Conservation (phyloP, 805 yeast species). For the Lipomyces sp. region DNA sequence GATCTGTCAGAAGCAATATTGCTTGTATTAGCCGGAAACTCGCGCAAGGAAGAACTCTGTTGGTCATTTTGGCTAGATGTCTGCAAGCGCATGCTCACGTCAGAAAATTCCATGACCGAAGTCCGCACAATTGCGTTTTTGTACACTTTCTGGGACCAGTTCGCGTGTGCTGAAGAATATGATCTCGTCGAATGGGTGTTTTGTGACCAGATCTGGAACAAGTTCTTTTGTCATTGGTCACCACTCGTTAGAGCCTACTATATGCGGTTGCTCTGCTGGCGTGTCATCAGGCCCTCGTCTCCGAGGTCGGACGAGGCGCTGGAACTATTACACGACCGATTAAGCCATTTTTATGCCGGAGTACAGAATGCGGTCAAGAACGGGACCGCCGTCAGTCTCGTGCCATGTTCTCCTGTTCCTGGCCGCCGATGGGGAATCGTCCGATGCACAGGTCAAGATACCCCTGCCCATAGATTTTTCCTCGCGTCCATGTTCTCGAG, state of each 20-base stretch:
- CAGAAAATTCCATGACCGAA: slow-evolving; percentile 66
- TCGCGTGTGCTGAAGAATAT: slow-evolving; percentile 50
- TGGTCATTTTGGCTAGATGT: slow-evolving; percentile 82
- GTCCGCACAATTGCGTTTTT: slow-evolving; percentile 67
- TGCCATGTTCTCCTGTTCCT: slow-evolving; percentile 29
- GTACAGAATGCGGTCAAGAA: slow-evolving; percentile 12
- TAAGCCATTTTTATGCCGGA: slow-evolving; percentile 2
- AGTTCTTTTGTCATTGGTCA: slow-evolving; percentile 76
- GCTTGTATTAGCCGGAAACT: slow-evolving; percentile 42
- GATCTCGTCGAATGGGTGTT: slow-evolving; percentile 56
- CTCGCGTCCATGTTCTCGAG: slow-evolving; percentile 20
- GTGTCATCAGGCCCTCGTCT: slow-evolving; percentile 48
- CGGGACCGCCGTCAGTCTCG: slow-evolving; percentile 10
- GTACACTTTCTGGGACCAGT: slow-evolving; percentile 73
- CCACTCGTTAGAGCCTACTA: slow-evolving; percentile 76
- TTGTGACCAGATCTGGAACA: slow-evolving; percentile 56
- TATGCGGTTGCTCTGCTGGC: slow-evolving; percentile 69
- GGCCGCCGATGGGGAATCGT: slow-evolving; percentile 33
- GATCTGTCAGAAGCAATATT: slow-evolving; percentile 51
- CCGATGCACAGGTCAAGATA: slow-evolving; percentile 27
- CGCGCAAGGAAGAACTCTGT: slow-evolving; percentile 50
- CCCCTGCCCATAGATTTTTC: slow-evolving; percentile 31
- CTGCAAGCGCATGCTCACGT: slow-evolving; percentile 59
- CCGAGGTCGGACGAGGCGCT: slow-evolving; percentile 24
- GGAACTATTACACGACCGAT: slow-evolving; percentile 12